Evolutionary conservation across 2,329 filamentous ascomycete species (phyloP).

Genomic region (Pseudogymnoascus sp.): DNA sequence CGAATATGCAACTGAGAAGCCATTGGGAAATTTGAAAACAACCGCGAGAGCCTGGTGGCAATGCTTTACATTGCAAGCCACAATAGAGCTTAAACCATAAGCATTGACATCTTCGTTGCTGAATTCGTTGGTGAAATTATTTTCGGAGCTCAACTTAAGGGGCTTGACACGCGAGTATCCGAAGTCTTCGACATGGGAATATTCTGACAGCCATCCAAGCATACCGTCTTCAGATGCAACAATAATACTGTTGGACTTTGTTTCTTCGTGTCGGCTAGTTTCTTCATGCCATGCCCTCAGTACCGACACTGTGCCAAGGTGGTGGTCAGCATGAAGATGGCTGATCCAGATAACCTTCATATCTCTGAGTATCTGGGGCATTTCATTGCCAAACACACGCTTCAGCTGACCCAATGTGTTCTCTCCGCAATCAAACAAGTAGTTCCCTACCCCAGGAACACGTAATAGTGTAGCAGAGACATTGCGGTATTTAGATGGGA

Average conservation of each 20-base stretch:
- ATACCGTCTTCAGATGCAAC: conserved; percentile 67
- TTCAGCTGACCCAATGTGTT: conserved; percentile 83
- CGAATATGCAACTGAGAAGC: conserved; percentile 84
- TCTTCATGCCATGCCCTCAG: conserved; percentile 71
- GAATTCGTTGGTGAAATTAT: conserved; percentile 28
- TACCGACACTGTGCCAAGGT: conserved; percentile 76
- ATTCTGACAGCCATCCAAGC: conserved; percentile 71
- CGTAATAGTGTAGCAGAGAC: conserved; percentile 82
- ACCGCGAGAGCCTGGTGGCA: conserved; percentile 73
- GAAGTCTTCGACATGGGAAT: conserved; percentile 68
- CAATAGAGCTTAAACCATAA: conserved; percentile 59
- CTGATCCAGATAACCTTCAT: conserved; percentile 85
- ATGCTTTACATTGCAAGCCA: conserved; percentile 64
- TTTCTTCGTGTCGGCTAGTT: conserved; percentile 33
- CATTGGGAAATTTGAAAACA: conserved; percentile 68
- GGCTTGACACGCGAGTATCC: conserved; percentile 49
- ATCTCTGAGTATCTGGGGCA: conserved; percentile 66
- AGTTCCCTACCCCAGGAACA: conserved; percentile 78
- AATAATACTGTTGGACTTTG: conserved; percentile 39
- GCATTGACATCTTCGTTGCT: conserved; percentile 37
- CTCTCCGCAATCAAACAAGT: conserved; percentile 87
- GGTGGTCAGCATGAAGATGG: conserved; percentile 93
- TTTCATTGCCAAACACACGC: conserved; percentile 61
- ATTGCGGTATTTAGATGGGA: conserved; percentile 90
- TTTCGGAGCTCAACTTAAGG: conserved; percentile 19